phyloP scores from a whole-genome alignment of 176 grass and related monocot genomes.

The Paspalum notatum region DNA sequence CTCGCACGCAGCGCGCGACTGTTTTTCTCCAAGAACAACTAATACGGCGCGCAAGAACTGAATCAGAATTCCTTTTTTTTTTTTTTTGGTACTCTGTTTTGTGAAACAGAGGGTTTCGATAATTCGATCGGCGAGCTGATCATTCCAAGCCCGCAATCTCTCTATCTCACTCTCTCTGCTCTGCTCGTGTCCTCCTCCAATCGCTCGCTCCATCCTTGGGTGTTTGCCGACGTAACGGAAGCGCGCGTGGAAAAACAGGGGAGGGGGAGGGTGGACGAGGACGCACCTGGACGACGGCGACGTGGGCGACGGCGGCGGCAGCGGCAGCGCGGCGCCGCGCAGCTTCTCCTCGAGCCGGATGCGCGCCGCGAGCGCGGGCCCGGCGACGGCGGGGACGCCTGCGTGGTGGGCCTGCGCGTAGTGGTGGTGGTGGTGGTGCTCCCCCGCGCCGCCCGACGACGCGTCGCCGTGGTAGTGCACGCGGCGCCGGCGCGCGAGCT shows the following conservation, averaged over 20 bases:
- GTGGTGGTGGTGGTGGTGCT: conserved; percentile 25
- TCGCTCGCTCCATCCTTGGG: too few species aligned
- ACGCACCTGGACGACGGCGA: conserved; percentile 42
- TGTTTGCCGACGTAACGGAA: not conserved
- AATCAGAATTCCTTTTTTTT: too few species aligned
- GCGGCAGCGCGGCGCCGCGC: conserved; percentile 33
- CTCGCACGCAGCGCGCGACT: too few species aligned
- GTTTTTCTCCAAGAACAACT: too few species aligned
- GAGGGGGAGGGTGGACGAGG: too few species aligned
- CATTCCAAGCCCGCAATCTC: too few species aligned
- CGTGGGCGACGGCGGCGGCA: not conserved
- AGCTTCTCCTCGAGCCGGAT: conserved; percentile 89
- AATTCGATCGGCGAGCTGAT: too few species aligned
- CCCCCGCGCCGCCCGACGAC: not conserved
- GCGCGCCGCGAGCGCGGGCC: conserved; percentile 64
- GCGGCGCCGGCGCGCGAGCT: conserved; percentile 75
- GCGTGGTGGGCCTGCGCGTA: not conserved
- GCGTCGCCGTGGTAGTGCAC: conserved; percentile 64
- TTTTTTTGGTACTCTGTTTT: too few species aligned
- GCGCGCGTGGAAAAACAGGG: not conserved
- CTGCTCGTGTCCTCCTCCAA: too few species aligned
- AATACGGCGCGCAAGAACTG: too few species aligned
- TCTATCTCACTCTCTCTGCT: too few species aligned
- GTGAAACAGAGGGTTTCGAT: too few species aligned
- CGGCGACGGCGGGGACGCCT: conserved; percentile 16